Conservation (phyloP, 495 filamentous ascomycete genomes). For the Entonaema liquescens region DNA sequence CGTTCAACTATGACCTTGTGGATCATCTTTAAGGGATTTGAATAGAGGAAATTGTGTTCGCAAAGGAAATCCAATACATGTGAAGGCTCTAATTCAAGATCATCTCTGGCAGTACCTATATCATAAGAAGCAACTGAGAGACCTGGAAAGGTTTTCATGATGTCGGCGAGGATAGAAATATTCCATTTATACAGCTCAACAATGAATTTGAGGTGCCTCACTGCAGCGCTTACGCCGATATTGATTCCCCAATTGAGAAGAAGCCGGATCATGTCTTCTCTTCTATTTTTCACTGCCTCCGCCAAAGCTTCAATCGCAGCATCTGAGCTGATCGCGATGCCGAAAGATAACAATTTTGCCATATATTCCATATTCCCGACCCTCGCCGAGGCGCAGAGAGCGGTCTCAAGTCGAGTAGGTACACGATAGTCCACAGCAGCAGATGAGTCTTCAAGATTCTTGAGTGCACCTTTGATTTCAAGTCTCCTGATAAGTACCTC, state of each 20-base stretch:
- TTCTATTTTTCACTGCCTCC: not conserved
- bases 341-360: slow-evolving; percentile 1
- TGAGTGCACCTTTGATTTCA: slow-evolving; percentile 16
- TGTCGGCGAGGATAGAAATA: not conserved
- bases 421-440: not conserved
- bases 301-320: not conserved
- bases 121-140: not conserved
- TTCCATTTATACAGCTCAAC: not conserved
- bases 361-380: slow-evolving; percentile 7
- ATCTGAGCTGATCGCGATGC: not conserved
- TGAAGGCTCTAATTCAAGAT: not conserved
- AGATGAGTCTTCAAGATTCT: not conserved
- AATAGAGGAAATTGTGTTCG: not conserved
- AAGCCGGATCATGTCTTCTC: slow-evolving; percentile 1
- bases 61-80: not conserved
- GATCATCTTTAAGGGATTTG: not conserved
- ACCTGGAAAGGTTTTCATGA: not conserved
- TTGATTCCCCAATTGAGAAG: slow-evolving; percentile 1
- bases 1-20: no score
- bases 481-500: not conserved
- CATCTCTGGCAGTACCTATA: not conserved
- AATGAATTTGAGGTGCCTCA: not conserved
- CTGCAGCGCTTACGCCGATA: not conserved
- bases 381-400: slow-evolving; percentile 3
- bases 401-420: not conserved